phyloP scores from a whole-genome alignment of 768 basidiomycete genomes.

The Coprinopsis strossmayeri region DNA sequence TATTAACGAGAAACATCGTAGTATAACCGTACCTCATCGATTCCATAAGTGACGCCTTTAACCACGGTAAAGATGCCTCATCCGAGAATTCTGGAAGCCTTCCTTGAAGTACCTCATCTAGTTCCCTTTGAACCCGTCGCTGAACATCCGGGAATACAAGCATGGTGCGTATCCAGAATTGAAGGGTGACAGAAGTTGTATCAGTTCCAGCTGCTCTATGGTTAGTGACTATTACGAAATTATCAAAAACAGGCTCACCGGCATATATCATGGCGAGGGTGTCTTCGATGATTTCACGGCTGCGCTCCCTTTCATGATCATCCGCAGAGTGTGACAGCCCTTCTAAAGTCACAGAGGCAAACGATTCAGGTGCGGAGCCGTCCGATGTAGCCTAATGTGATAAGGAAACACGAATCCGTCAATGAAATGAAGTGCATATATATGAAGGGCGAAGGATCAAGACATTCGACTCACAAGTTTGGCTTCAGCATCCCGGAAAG shows the following conservation, averaged over 20 bases:
- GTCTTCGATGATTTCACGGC: neutral
- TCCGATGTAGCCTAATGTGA: too few species aligned
- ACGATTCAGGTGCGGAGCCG: too few species aligned
- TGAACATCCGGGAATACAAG: slow-evolving; percentile 28
- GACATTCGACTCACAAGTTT: neutral
- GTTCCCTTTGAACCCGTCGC: slow-evolving; percentile 32
- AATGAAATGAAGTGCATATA: too few species aligned
- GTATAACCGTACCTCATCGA: neutral
- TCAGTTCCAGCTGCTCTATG: neutral
- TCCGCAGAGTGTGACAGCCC: neutral
- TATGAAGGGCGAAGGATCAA: neutral
- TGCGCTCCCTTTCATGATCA: neutral
- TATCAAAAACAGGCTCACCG: neutral
- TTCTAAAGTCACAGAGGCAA: neutral
- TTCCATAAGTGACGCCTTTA: neutral
- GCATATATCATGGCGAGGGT: neutral
- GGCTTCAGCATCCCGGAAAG: neutral
- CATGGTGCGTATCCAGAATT: slow-evolving; percentile 21
- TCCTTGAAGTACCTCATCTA: slow-evolving; percentile 31
- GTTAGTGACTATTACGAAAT: neutral
- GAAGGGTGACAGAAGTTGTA: neutral
- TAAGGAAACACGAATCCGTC: too few species aligned
- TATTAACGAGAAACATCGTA: neutral
- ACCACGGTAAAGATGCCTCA: neutral
- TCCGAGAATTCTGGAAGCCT: slow-evolving; percentile 27